A percentile compares a stretch with the other conserved stretches of the same genome.
phyloP scores from a whole-genome alignment of 768 basidiomycete genomes.

The Rhodotorula taiwanensis region DNA sequence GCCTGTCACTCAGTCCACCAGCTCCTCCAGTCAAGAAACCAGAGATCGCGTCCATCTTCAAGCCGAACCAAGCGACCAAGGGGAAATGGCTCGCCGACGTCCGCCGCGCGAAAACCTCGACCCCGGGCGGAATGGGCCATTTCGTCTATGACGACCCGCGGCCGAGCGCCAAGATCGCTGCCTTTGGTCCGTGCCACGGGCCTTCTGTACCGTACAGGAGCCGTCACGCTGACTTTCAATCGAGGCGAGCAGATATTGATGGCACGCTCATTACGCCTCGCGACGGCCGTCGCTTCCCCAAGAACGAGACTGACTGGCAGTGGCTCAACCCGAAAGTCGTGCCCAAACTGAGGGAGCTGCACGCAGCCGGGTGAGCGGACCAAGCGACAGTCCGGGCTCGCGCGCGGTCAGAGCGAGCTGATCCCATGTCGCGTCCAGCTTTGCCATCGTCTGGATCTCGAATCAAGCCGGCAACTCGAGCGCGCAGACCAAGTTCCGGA shows the following conservation, averaged over 20 bases:
- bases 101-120: not conserved
- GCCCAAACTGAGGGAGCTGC: conserved; percentile 56
- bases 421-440: conserved; percentile 47
- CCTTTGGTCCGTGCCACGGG: conserved; percentile 11
- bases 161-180: conserved; percentile 15
- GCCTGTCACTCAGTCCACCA: not conserved
- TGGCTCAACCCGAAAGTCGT: conserved; percentile 71
- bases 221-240: conserved; percentile 47
- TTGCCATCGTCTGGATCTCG: conserved; percentile 66
- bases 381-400: not conserved
- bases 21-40: too few species aligned
- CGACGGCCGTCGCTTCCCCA: conserved; percentile 49
- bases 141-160: conserved; percentile 15
- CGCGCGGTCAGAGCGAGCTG: not conserved
- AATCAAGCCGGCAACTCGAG: conserved; percentile 75
- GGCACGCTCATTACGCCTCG: conserved; percentile 64
- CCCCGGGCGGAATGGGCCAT: conserved; percentile 6
- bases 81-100: conserved; percentile 1
- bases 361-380: conserved; percentile 55
- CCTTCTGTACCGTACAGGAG: not conserved
- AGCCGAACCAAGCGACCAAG: not conserved
- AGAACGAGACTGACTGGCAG: conserved; percentile 53
- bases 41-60: conserved; percentile 13
- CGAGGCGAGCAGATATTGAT: conserved; percentile 81
- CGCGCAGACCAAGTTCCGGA: conserved; percentile 17